Evolutionary conservation across 2,329 filamentous ascomycete genomes (phyloP).

Genomic region (Venturia pyrina): DNA sequence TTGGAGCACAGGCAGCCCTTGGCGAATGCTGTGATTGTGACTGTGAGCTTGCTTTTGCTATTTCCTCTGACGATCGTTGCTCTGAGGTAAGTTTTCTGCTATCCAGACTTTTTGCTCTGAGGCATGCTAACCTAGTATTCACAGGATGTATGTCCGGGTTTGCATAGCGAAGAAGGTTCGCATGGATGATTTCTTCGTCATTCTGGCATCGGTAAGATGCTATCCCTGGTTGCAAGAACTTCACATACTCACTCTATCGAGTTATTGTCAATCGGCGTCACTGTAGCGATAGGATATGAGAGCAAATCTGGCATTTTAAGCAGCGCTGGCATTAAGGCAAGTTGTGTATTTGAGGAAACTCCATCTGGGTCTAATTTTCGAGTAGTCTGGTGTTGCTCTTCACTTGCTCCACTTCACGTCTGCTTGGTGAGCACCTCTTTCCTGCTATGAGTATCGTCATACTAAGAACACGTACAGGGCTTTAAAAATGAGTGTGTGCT

Average conservation of each 20-base stretch:
- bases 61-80: neutral
- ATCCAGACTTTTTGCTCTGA: neutral
- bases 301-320: neutral
- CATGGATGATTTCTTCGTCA: neutral
- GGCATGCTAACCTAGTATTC: neutral
- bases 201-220: neutral
- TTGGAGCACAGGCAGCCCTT: neutral
- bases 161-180: neutral
- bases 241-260: neutral
- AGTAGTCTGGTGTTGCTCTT: neutral
- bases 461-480: neutral
- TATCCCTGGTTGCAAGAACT: neutral
- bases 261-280: neutral
- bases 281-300: neutral
- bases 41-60: neutral
- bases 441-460: neutral
- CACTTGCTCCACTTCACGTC: neutral
- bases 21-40: neutral
- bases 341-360: neutral
- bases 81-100: neutral
- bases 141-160: neutral
- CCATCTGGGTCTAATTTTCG: neutral
- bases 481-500: neutral
- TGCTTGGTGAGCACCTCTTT: neutral
- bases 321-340: neutral